Evolutionary conservation across 441 rosid species (phyloP), one percentile per base, ranked within the genome.

Genomic region (Flueggea neowawraea): DNA sequence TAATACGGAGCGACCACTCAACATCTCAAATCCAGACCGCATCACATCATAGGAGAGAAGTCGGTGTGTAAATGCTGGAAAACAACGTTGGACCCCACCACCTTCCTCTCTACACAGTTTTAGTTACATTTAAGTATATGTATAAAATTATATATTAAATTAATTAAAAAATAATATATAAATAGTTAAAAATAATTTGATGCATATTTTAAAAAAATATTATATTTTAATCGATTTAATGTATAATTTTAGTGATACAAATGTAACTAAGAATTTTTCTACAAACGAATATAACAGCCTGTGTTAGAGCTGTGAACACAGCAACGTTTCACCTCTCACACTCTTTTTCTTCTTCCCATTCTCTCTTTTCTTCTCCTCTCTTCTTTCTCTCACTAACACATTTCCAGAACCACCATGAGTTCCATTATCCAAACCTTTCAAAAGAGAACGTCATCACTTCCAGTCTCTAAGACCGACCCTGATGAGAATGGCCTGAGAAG

Each of bases 401-500:
- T 12, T 9, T 2, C 50, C 9, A 2, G 14, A 47, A 4, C 50
- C 32, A 4, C 54, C 14, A 88, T 89, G 96, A 84, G 80, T 73
- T 85, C 95, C 68, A 80, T 82, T 16, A 69, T 78, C 56, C 82
- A 83, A 15, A 82, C 63, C 77, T 75, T 89, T 67, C 91, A 77
- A 31, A 87, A 74, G 55, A 76, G 79, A 43, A 60, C 72, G 52
- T 69, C 61, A 14, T 47, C 78, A 1, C 68, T 83, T 28, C 84
- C 86, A 0, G 68, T 80, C 58, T 79, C 88, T 33, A 74, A 73
- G 7, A 28, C 66, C 10, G 41, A 22, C 31, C 22, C 44, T 0
- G 6, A 33, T 71, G 52, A 16, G 2, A 70, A 59, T 10, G 75
- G 80, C 9, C 33, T 84, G 5, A 83, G 90, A 3, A 77, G 79